phyloP scores from a whole-genome alignment of 1,284 basidiomycete genomes.

The Ustilago cynodontis region DNA sequence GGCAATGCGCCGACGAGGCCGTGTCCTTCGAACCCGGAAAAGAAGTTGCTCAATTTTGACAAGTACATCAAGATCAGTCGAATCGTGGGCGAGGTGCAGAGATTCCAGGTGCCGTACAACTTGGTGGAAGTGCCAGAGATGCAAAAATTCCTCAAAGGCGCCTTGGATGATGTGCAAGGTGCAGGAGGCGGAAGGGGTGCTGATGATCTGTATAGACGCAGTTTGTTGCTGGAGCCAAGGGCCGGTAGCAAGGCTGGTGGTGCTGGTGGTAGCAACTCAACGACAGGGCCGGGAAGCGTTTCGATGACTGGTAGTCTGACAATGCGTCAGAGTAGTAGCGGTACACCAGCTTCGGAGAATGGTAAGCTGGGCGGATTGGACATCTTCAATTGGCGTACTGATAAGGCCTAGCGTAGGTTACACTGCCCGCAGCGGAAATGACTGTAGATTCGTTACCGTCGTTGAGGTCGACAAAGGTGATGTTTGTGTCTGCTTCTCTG shows the following conservation, averaged over 20 bases:
- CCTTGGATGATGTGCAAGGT: constrained; percentile 52
- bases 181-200: constrained; percentile 54
- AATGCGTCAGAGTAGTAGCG: constrained; percentile 36
- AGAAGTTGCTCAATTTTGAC: constrained; percentile 93
- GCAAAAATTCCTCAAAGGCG: constrained; percentile 77
- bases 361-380: constrained; percentile 52
- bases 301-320: constrained; percentile 39
- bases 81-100: constrained; percentile 81
- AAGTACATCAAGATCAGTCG: constrained; percentile 71
- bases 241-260: constrained; percentile 23
- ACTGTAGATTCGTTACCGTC: background rate
- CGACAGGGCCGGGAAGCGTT: constrained; percentile 9
- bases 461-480: background rate
- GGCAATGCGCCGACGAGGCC: constrained; percentile 88
- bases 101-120: constrained; percentile 88
- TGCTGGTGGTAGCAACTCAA: background rate
- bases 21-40: constrained; percentile 77
- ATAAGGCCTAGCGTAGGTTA: constrained; percentile 32
- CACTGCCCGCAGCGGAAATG: background rate
- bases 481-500: background rate
- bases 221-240: constrained; percentile 67
- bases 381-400: constrained; percentile 62
- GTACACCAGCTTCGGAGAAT: constrained; percentile 19
- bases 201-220: constrained; percentile 66
- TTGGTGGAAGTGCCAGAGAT: constrained; percentile 86